These are phyloP conservation scores for Boletus sensibilis DNA, from an alignment of 768 basidiomycete species.

Conservation along the genomic window DNA sequence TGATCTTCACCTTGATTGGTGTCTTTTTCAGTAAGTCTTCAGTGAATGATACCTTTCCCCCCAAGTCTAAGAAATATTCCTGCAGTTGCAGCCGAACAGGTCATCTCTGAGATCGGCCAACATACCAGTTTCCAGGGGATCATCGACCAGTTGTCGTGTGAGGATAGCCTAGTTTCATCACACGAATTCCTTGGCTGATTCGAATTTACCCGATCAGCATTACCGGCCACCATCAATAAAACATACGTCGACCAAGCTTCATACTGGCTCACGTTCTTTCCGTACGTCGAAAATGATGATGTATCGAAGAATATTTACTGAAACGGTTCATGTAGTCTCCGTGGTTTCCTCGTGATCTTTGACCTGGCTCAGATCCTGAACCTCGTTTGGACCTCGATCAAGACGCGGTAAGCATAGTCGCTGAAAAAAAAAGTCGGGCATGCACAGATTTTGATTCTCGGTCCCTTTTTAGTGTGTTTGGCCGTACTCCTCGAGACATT, in stretches of 20 bases:
- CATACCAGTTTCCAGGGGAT: conserved; percentile 47
- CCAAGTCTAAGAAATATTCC: background rate
- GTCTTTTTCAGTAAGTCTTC: conserved; percentile 76
- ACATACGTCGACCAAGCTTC: conserved; percentile 91
- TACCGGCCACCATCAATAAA: conserved; percentile 71
- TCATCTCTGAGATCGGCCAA: conserved; percentile 48
- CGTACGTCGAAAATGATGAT: conserved; percentile 48
- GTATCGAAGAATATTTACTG: conserved; percentile 1
- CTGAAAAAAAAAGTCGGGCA: background rate
- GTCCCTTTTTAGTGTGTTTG: conserved; percentile 55
- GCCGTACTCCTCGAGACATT: conserved; percentile 87
- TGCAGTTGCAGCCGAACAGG: conserved; percentile 36
- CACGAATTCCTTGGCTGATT: background rate
- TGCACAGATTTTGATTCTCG: background rate
- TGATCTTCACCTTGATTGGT: conserved; percentile 92
- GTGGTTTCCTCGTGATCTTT: conserved; percentile 92
- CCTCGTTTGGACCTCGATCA: conserved; percentile 80
- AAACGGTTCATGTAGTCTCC: conserved; percentile 50
- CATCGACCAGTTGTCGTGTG: conserved; percentile 45
- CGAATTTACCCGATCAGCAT: conserved; percentile 49
- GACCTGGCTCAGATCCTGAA: conserved; percentile 96
- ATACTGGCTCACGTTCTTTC: conserved; percentile 93
- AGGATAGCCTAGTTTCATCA: conserved; percentile 2
- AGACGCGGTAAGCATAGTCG: conserved; percentile 57
- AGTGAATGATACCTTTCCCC: background rate